Conservation (phyloP, 345 rosid genomes). For the Lepidium didymum region DNA sequence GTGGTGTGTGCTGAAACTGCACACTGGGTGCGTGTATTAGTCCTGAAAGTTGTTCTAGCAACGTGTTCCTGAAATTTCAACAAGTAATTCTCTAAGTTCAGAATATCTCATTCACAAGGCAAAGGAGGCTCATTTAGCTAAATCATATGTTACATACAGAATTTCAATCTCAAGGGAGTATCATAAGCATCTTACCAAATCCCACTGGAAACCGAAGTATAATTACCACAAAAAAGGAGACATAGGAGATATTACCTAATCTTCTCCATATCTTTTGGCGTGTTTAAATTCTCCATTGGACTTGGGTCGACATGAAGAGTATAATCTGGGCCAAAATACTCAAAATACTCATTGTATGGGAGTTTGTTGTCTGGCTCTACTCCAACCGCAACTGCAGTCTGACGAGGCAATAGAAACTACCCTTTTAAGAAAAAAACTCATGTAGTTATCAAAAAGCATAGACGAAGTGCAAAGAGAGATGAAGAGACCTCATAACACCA, state of each 20-base stretch:
- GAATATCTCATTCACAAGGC: neutral
- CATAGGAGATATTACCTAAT: slow-evolving; percentile 51
- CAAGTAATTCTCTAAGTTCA: neutral
- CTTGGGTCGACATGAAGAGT: slow-evolving; percentile 82
- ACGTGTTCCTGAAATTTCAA: slow-evolving; percentile 29
- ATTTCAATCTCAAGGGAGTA: neutral
- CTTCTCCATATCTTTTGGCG: slow-evolving; percentile 74
- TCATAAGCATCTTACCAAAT: neutral
- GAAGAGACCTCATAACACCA: slow-evolving; percentile 92
- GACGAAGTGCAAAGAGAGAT: neutral
- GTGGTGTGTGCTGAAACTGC: slow-evolving; percentile 35
- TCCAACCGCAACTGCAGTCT: slow-evolving; percentile 98
- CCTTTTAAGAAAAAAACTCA: slow-evolving; percentile 14
- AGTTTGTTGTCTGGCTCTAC: slow-evolving; percentile 91
- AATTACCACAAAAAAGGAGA: neutral
- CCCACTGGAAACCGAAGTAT: neutral
- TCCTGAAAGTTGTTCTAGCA: slow-evolving; percentile 33
- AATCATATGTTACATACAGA: neutral
- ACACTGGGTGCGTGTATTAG: slow-evolving; percentile 34
- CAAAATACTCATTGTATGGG: slow-evolving; percentile 90
- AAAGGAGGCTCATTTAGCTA: neutral
- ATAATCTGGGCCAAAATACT: slow-evolving; percentile 96
- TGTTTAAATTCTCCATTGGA: slow-evolving; percentile 73
- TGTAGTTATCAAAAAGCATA: neutral
- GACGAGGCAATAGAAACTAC: slow-evolving; percentile 11